Percentiles rank a stretch among this genome's conserved stretches.
Evolutionary conservation across 73 alveolate species (phyloP).

Genomic region (Uronychia setigera): DNA sequence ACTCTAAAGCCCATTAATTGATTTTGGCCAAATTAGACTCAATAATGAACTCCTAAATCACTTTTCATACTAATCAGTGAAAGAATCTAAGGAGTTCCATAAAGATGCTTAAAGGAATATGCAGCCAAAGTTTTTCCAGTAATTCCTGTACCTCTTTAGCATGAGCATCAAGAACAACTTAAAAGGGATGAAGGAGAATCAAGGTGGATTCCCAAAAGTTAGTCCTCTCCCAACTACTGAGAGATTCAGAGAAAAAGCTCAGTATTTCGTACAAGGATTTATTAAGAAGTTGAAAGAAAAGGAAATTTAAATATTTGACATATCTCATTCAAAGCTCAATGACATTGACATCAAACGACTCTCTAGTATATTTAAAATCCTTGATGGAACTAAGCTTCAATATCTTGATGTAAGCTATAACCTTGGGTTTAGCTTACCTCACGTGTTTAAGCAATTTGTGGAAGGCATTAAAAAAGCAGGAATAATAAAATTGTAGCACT

Average conservation of each 20-base stretch:
- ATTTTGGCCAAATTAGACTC: not conserved
- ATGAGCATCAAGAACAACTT: not conserved
- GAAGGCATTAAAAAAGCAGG: not conserved
- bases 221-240: not conserved
- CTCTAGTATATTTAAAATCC: not conserved
- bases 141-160: not conserved
- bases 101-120: not conserved
- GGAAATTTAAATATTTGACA: not conserved
- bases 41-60: not conserved
- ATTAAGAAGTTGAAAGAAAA: too few relatives aligned
- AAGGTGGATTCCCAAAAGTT: not conserved
- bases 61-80: not conserved
- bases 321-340: not conserved
- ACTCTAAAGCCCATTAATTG: not conserved
- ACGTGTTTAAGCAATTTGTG: not conserved
- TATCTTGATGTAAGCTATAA: not conserved
- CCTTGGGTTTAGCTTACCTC: not conserved
- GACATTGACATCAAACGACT: not conserved
- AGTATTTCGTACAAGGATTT: not conserved
- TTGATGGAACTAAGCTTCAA: not conserved
- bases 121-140: too few relatives aligned
- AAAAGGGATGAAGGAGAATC: not conserved
- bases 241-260: not conserved
- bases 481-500: not conserved
- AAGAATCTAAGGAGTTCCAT: not conserved